These are phyloP conservation scores for Plantago lanceolata DNA, from an alignment of 305 asterid species.

Conservation along the genomic window DNA sequence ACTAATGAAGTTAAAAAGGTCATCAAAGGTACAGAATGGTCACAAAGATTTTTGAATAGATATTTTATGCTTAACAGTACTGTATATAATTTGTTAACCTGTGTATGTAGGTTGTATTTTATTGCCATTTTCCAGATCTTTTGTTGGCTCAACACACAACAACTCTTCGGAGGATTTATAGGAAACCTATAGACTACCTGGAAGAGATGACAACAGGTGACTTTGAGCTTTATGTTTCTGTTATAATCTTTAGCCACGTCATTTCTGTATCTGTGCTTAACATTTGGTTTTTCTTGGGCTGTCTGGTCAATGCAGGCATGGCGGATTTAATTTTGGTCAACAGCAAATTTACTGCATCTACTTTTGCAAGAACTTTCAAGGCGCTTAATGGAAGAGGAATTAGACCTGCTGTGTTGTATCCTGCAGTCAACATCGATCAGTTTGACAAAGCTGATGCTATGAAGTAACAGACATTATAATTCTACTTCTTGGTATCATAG, in stretches of 20 bases:
- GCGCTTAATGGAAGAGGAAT: constrained; percentile 44
- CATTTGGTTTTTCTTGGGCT: constrained; percentile 15
- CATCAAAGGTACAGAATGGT: constrained; percentile 55
- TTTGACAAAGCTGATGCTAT: constrained; percentile 52
- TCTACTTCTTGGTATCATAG: constrained; percentile 24
- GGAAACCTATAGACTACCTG: constrained; percentile 68
- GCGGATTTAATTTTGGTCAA: constrained; percentile 84
- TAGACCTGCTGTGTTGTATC: constrained; percentile 84
- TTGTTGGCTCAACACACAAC: constrained; percentile 83
- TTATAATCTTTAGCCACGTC: constrained; percentile 4
- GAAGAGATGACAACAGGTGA: constrained; percentile 90
- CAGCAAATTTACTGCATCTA: constrained; percentile 72
- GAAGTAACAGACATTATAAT: constrained; percentile 48
- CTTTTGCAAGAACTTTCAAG: constrained; percentile 66
- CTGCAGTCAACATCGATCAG: constrained; percentile 86
- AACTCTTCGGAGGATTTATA: constrained; percentile 64
- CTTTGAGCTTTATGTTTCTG: constrained; percentile 2
- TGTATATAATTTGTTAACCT: constrained; percentile 13
- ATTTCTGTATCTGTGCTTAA: constrained; percentile 1
- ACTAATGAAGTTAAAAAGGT: constrained; percentile 64
- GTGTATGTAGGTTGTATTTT: constrained; percentile 64
- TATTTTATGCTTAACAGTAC: background rate
- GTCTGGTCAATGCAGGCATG: constrained; percentile 53
- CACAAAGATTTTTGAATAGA: constrained; percentile 7
- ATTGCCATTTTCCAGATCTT: constrained; percentile 96